Base-by-base conservation (phyloP, 1,284 basidiomycete genomes). In the Apiotrichum gamsii region DNA sequence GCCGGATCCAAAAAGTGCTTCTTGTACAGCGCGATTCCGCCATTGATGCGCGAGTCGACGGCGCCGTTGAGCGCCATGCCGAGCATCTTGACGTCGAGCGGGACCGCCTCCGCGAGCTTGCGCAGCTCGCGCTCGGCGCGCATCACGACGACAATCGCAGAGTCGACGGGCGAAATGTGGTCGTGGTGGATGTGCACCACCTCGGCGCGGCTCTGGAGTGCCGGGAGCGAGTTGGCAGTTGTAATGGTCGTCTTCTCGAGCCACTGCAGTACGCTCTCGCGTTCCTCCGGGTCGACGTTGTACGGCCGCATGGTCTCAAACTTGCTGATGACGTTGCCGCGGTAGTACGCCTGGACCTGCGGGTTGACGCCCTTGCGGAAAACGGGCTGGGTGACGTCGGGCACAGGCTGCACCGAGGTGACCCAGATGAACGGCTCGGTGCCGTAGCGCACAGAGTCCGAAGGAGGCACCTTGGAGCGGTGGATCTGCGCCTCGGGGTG, bases 121-220 rank as follows among this genome's bases (percentile, higher is more conserved):
- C 44, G 37, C 21, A 71, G 49, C 10, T 51, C 51, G 20, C 51
- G 50, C 9, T 62, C 64, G 8, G 61, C 64, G 34, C 56, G 58
- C 18, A 85, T 80, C 3, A 96, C 82, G 51, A 91, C 89, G 23
- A 79, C 77, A 5, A 95, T 73, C 1, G 93, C 91, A 51, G 80
- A 84, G 60, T 90, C 84, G 14, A 96, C 75, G 0, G 94, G 91
- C 5, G 88, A 89, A 43, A 95, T 83, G 67, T 94, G 86, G 39
- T 82, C 75, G 30, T 85, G 74, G 35, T 83, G 78, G 30, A 83
- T 75, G 31, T 80, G 82, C n/a, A 90, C 76, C 24, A 97, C 82
- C 64, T 96, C 90, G 5, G 90, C 91, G 15, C 94, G 81, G 34
- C 87, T 82, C 30, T 97, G 78, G 4, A 97, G 86, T 0, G 90